Percentiles rank a stretch among this genome's conserved stretches.
Conservation (phyloP, 495 filamentous ascomycete genomes). For the Aspergillus bertholletiae region DNA sequence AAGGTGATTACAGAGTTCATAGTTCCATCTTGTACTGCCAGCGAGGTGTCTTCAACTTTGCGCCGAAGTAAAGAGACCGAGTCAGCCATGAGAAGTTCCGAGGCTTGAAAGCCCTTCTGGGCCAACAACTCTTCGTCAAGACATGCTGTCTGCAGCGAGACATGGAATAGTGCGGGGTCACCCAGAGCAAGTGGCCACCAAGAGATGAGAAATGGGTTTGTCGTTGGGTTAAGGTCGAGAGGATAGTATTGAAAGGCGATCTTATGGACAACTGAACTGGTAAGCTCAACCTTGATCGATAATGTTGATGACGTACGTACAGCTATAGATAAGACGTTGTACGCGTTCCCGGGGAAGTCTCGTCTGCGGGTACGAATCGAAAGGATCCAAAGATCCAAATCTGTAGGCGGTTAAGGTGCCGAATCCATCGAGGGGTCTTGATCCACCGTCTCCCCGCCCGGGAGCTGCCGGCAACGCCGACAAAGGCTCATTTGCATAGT, state of each 20-base stretch:
- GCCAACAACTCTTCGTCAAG: conserved; percentile 48
- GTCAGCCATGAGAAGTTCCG: conserved; percentile 50
- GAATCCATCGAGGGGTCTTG: conserved; percentile 1
- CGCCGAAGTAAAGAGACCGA: conserved; percentile 43
- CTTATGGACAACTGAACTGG: conserved; percentile 39
- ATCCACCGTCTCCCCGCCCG: conserved; percentile 6
- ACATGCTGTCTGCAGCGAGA: conserved; percentile 51
- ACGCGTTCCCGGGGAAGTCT: conserved; percentile 42
- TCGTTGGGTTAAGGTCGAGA: conserved; percentile 41
- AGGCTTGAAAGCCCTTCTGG: conserved; percentile 43
- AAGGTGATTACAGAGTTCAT: conserved; percentile 53
- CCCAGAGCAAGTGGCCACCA: conserved; percentile 52
- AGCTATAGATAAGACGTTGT: conserved; percentile 47
- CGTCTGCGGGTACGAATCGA: conserved; percentile 49
- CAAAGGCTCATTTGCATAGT: conserved; percentile 47
- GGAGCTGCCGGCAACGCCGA: conserved; percentile 17
- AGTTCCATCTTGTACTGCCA: conserved; percentile 50
- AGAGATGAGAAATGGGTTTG: conserved; percentile 51
- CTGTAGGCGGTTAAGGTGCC: conserved; percentile 13
- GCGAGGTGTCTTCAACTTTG: conserved; percentile 36
- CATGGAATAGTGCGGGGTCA: conserved; percentile 51
- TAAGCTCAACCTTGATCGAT: conserved; percentile 12
- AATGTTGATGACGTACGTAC: conserved; percentile 24
- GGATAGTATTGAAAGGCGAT: conserved; percentile 55
- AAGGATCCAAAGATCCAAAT: conserved; percentile 41